Evolutionary conservation across 192 early-diverging fungal species (phyloP), one percentile per base, ranked within the genome.

Genomic region (Obelidium mucronatum): DNA sequence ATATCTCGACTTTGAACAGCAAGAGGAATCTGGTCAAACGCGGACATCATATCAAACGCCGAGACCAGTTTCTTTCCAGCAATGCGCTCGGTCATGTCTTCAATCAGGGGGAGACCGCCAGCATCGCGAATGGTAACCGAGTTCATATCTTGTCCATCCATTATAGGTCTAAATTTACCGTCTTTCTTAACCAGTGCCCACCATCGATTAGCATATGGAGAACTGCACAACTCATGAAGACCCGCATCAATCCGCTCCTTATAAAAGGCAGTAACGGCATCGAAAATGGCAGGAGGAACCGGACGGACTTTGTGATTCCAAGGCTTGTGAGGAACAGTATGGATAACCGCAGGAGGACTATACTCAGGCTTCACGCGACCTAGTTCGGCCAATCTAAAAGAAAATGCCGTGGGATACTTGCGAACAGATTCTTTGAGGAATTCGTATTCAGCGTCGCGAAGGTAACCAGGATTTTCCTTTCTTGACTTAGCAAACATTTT

Each of bases 301-400:
- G 56, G 56, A 24, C 30, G 56, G 8, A 15, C 56, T 28, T 24
- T 5, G 56, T 6, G 3, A 37, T 64, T 64, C 61, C 61, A 64
- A 17, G 61, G 61, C 61, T 35, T 36, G 2, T 64, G 62, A 2
- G 62, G 62, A 2, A 64, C 35, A 4, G 62, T 64, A 39, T 64
- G 62, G 37, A 64, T 64, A 6, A 1, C 1, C 1, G 37, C 35
- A 19, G 37, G 62, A 3, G 31, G 1, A 36, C 31, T 31, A 1
- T 22, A 11, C 26, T 11, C 62, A 28, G 31, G 33, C 5, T 64
- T 64, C 62, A 64, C 1, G 6, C 62, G 4, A 19, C 62, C 62
- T 2, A 1, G 30, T 64, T 64, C 62, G 19, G 17, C 26, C 62
- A 64, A 39, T 11, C 13, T 13, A 3, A 64, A 64, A 13, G 62